Base-by-base conservation (phyloP, 108 stramenopile species). In the Asterionellopsis glacialis region DNA sequence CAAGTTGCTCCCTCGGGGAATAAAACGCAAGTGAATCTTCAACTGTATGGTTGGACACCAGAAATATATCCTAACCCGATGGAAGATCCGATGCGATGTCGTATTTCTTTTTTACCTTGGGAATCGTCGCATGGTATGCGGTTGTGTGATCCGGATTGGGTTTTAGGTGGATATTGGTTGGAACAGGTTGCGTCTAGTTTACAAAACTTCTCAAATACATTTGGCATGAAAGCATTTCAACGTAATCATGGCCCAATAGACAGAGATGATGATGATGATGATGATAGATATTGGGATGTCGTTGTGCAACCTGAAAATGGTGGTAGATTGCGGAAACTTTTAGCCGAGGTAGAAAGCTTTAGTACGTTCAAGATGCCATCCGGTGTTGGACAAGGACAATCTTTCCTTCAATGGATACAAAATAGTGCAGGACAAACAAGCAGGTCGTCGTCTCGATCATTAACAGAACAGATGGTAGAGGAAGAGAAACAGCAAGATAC, bases 141-240 rank as follows among this genome's bases (percentile, higher is more conserved):
- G 12, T 33, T 82, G 16, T 82, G 81, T 57, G 81, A 82, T 65
- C 81, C 81, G 3, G 81, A 82, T 67, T 82, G 81, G 81, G 81
- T 82, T 0, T 39, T 82, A 43, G 81, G 81, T 15, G 73, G 75
- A 11, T 22, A 59, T 11, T 70, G 71, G 55, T 51, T 82, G 51
- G 70, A 82, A 56, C 45, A 68, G 63, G 70, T 82, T 55, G 75
- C 75, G 0, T 2, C 40, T 9, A 54, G 57, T 9, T 52, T 82
- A 69, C 23, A 38, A 18, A 70, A 77, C 55, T 82, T 82, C 57
- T 55, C 75, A 7, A 18, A 48, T 33, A 43, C 41, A 9, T 76
- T 70, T 40, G 48, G 40, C 1, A 55, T 55, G 24, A 26, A 24
- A 24, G 27, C 23, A n/a, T 33, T 5, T 33, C 33, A 33, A 33